Percentiles rank a stretch among this genome's conserved stretches.
These are phyloP conservation scores for Oryza glumipatula DNA, from an alignment of 176 grass and related monocot species.

Conservation along the genomic window DNA sequence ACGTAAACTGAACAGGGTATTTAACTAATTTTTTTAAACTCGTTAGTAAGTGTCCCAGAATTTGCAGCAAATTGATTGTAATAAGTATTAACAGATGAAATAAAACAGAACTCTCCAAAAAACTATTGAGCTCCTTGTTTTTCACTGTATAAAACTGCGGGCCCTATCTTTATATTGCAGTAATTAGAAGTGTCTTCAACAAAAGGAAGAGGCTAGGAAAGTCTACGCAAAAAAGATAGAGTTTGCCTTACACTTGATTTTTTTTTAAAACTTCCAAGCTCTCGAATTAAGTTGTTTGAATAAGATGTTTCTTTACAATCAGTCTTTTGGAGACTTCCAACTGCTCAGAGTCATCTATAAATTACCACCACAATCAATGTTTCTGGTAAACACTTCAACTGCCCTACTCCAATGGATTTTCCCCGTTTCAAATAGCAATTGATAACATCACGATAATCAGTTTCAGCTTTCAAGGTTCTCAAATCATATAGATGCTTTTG, in stretches of 20 bases:
- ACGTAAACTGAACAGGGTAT: neutral
- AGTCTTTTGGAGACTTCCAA: neutral
- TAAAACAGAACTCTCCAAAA: neutral
- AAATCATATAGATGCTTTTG: neutral
- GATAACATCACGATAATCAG: neutral
- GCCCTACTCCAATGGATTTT: conserved; percentile 7
- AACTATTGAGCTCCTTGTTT: neutral
- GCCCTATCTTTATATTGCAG: neutral
- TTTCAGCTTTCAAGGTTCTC: neutral
- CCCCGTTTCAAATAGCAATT: neutral
- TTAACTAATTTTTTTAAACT: conserved; percentile 15
- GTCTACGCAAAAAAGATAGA: neutral
- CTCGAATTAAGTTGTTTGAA: neutral
- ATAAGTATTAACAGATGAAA: neutral
- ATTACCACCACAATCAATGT: neutral
- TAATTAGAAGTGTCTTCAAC: neutral
- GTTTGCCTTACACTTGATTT: neutral
- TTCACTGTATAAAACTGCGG: neutral
- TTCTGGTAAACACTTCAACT: neutral
- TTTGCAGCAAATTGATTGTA: neutral
- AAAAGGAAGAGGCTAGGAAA: neutral
- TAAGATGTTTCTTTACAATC: neutral
- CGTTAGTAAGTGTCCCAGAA: neutral
- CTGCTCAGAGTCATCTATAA: neutral
- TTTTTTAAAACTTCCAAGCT: neutral